Evolutionary conservation across 805 yeast species (phyloP).

Genomic region (Ogataea haglerorum): DNA sequence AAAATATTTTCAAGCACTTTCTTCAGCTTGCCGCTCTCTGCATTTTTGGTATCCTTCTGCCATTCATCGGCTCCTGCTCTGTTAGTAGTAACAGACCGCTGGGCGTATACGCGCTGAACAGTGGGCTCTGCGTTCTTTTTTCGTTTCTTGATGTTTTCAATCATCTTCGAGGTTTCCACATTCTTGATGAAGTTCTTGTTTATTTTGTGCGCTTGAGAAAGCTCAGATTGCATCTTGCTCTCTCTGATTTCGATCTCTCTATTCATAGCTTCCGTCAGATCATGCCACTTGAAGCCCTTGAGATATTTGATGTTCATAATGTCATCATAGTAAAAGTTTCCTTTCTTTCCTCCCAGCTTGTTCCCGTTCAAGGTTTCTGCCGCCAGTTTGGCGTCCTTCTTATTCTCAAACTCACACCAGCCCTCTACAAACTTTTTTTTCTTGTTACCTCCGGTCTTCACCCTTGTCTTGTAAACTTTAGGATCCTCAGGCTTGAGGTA

Average conservation of each 20-base stretch:
- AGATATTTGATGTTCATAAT: conserved; percentile 86
- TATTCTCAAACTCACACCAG: conserved; percentile 89
- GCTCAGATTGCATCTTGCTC: conserved; percentile 80
- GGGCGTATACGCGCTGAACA: conserved; percentile 62
- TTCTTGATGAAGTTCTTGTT: conserved; percentile 80
- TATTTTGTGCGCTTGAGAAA: conserved; percentile 82
- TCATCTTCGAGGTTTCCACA: conserved; percentile 82
- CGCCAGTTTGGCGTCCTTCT: conserved; percentile 84
- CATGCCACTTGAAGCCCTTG: conserved; percentile 92
- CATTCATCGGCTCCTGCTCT: conserved; percentile 59
- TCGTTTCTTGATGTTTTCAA: conserved; percentile 59
- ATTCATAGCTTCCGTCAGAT: conserved; percentile 89
- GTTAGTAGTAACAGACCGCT: conserved; percentile 61
- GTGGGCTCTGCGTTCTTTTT: conserved; percentile 31
- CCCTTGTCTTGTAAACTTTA: conserved; percentile 58
- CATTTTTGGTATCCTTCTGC: conserved; percentile 40
- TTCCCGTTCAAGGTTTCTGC: conserved; percentile 86
- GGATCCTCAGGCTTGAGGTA: conserved; percentile 85
- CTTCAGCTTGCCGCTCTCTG: conserved; percentile 33
- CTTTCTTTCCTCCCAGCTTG: conserved; percentile 87
- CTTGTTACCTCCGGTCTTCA: conserved; percentile 88
- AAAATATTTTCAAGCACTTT: conserved; percentile 49
- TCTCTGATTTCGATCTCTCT: conserved; percentile 86
- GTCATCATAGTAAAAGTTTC: conserved; percentile 90
- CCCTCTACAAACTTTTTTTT: conserved; percentile 88